These are phyloP conservation scores for Suillus paluster DNA, from an alignment of 768 basidiomycete genomes.

Conservation along the genomic window DNA sequence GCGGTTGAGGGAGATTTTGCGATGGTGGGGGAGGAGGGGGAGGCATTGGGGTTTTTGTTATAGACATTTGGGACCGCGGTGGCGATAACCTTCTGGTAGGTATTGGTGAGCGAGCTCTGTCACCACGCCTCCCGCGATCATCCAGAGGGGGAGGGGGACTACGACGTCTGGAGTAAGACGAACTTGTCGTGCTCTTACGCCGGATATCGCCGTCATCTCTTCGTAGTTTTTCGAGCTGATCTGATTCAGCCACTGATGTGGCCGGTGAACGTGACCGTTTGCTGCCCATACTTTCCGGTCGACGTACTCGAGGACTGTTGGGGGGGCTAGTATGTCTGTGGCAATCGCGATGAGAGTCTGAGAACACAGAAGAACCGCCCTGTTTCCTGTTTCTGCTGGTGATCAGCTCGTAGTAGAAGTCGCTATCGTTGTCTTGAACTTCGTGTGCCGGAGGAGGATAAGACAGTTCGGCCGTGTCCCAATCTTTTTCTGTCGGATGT, in stretches of 20 bases:
- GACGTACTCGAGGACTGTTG: slow-evolving; percentile 12
- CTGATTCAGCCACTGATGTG: slow-evolving; percentile 27
- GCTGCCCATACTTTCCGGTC: slow-evolving; percentile 13
- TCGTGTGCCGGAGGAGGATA: slow-evolving; percentile 23
- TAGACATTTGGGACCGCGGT: slow-evolving; percentile 2
- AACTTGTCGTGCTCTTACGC: not conserved
- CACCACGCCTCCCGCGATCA: slow-evolving; percentile 13
- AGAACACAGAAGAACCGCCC: not conserved
- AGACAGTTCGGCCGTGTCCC: slow-evolving; percentile 34
- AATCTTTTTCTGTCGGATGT: slow-evolving; percentile 37
- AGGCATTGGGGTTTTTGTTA: not conserved
- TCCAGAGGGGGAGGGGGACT: slow-evolving; percentile 11
- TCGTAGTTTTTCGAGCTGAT: slow-evolving; percentile 27
- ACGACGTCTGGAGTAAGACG: slow-evolving; percentile 6
- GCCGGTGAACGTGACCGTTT: slow-evolving; percentile 27
- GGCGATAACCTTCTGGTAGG: slow-evolving; percentile 5
- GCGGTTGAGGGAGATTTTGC: slow-evolving; percentile 24
- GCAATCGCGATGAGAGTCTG: slow-evolving; percentile 18
- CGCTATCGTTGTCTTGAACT: slow-evolving; percentile 25
- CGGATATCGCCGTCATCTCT: slow-evolving; percentile 17
- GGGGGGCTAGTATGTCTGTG: not conserved
- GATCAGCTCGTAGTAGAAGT: slow-evolving; percentile 26
- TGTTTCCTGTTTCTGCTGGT: slow-evolving; percentile 14
- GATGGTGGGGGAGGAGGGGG: slow-evolving; percentile 20
- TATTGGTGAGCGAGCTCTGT: slow-evolving; percentile 17